Conservation (phyloP, 2,329 filamentous ascomycete genomes). For the Colletotrichum ledebouriae region DNA sequence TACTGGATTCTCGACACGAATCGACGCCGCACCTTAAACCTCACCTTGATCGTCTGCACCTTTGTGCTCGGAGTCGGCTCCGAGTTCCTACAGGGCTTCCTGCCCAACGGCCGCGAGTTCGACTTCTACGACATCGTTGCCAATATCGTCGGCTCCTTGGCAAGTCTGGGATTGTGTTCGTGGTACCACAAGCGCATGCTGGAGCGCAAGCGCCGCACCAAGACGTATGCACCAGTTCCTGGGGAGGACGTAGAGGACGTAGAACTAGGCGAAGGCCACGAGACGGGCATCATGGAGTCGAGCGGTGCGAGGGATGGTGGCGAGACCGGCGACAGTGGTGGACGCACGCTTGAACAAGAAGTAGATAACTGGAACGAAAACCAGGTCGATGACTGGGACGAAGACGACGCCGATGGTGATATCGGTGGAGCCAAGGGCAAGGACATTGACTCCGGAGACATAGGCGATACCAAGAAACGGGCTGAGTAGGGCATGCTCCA, state of each 20-base stretch:
- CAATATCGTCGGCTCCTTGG: conserved; percentile 84
- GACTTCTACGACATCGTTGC: conserved; percentile 90
- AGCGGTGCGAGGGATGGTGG: conserved; percentile 46
- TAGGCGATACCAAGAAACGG: conserved; percentile 50
- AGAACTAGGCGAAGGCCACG: conserved; percentile 81
- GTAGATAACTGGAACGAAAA: conserved; percentile 97
- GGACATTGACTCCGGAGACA: conserved; percentile 48
- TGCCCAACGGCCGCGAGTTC: conserved; percentile 79
- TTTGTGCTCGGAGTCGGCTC: conserved; percentile 77
- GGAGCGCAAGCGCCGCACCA: conserved; percentile 82
- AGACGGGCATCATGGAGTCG: conserved; percentile 69
- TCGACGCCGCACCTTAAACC: conserved; percentile 84
- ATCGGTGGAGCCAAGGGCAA: conserved; percentile 46
- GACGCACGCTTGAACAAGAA: conserved; percentile 77
- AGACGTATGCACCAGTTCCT: conserved; percentile 78
- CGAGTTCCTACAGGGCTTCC: conserved; percentile 80
- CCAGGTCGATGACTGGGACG: conserved; percentile 69
- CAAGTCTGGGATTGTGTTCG: conserved; percentile 79
- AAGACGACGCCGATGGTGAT: conserved; percentile 58
- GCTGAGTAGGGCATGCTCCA: conserved; percentile 46
- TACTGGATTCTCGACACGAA: conserved; percentile 98
- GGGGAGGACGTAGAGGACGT: conserved; percentile 76
- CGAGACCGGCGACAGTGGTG: conserved; percentile 35
- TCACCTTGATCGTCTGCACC: conserved; percentile 87
- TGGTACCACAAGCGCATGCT: conserved; percentile 98